Conservation (phyloP, 768 basidiomycete species). For the Tricholomella constricta region DNA sequence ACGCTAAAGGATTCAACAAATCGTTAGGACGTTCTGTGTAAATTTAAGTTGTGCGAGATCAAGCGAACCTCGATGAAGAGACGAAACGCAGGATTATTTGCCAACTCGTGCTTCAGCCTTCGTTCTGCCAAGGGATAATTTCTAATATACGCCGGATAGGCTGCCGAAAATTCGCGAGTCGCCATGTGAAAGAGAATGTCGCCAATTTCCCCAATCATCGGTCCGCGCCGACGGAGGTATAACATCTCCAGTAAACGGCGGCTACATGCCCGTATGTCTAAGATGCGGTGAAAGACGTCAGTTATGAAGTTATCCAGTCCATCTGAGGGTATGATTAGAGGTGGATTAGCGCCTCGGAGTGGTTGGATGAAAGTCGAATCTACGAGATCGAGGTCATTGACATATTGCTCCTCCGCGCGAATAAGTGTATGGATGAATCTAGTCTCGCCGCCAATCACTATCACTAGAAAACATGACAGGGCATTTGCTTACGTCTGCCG, state of each 20-base stretch:
- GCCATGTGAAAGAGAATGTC: constrained; percentile 86
- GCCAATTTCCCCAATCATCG: constrained; percentile 82
- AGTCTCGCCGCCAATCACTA: not conserved
- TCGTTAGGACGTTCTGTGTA: no score
- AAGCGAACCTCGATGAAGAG: constrained; percentile 79
- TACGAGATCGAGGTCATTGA: constrained; percentile 83
- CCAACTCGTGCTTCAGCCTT: constrained; percentile 82
- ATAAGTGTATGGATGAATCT: constrained; percentile 89
- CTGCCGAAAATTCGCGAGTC: constrained; percentile 82
- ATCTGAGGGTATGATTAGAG: constrained; percentile 46
- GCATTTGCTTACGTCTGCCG: constrained; percentile 64
- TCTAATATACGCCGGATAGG: constrained; percentile 86
- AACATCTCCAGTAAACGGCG: constrained; percentile 79
- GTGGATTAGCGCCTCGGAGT: constrained; percentile 44
- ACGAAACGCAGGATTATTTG: constrained; percentile 79
- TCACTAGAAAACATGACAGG: not conserved
- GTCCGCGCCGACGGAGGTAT: constrained; percentile 84
- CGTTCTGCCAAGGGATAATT: constrained; percentile 86
- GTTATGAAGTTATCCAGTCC: constrained; percentile 82
- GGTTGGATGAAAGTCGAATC: constrained; percentile 65
- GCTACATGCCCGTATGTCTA: constrained; percentile 81
- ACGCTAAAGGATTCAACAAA: no score
- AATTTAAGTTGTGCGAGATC: constrained; percentile 22
- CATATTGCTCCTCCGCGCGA: constrained; percentile 86
- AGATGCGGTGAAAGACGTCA: constrained; percentile 85